Evolutionary conservation across 2,329 filamentous ascomycete species (phyloP).

Genomic region (Talaromyces atroroseus): DNA sequence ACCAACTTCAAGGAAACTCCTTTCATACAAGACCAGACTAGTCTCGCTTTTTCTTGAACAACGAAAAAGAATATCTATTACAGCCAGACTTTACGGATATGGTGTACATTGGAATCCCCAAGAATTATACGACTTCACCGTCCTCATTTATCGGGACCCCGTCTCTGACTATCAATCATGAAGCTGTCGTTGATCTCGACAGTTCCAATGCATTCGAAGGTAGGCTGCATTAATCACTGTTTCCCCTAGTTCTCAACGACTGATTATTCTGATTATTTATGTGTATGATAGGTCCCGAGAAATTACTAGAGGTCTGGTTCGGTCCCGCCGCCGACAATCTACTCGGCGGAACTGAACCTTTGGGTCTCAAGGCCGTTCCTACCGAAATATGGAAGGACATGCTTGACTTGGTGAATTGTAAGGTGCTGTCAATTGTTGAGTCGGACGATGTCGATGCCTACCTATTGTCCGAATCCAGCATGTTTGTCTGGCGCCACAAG

Average conservation of each 20-base stretch:
- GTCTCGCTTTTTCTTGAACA: slow-evolving; percentile 23
- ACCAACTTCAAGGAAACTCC: background rate
- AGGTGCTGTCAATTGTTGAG: slow-evolving; percentile 88
- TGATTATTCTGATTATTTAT: too few relatives aligned
- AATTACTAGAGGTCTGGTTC: slow-evolving; percentile 98
- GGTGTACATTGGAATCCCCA: slow-evolving; percentile 75
- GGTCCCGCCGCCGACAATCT: slow-evolving; percentile 70
- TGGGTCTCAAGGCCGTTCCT: slow-evolving; percentile 80
- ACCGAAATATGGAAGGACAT: slow-evolving; percentile 88
- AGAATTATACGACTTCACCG: slow-evolving; percentile 75
- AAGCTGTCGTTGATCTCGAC: slow-evolving; percentile 86
- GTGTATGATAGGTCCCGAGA: slow-evolving; percentile 67
- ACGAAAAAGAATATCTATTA: slow-evolving; percentile 14
- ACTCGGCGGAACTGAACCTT: slow-evolving; percentile 62
- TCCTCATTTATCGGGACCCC: slow-evolving; percentile 72
- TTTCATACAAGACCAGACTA: background rate
- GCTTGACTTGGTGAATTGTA: slow-evolving; percentile 97
- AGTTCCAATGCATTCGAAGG: slow-evolving; percentile 95
- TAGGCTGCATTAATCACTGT: slow-evolving; percentile 30
- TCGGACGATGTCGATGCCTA: slow-evolving; percentile 95
- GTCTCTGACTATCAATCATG: slow-evolving; percentile 92
- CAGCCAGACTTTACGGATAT: slow-evolving; percentile 56
- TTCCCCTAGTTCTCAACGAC: slow-evolving; percentile 17
- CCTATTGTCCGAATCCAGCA: slow-evolving; percentile 95
- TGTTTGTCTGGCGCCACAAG: slow-evolving; percentile 99